phyloP scores from a whole-genome alignment of 805 yeast genomes.

The Candida corydali region DNA sequence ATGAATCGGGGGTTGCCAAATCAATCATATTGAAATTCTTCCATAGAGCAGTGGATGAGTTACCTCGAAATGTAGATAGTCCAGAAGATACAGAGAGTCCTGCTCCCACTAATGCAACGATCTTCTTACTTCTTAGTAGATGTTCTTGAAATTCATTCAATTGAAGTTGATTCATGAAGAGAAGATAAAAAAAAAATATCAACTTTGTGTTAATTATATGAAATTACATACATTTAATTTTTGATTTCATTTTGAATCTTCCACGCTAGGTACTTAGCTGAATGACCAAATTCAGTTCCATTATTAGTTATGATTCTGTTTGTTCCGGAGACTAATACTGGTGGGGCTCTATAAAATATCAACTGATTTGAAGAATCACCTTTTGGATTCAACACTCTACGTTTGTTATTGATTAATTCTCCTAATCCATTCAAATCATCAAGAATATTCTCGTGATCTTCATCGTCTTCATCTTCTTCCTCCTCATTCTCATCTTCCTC shows the following conservation, averaged over 20 bases:
- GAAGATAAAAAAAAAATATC: background rate
- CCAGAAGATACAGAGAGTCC: conserved; percentile 81
- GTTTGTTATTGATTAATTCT: conserved; percentile 22
- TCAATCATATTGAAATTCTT: conserved; percentile 72
- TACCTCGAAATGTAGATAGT: conserved; percentile 65
- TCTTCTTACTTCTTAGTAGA: conserved; percentile 40
- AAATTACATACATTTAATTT: background rate
- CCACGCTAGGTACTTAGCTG: conserved; percentile 66
- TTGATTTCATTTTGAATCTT: conserved; percentile 13
- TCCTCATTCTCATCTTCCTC: background rate
- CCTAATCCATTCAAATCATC: conserved; percentile 15
- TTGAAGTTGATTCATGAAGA: conserved; percentile 17
- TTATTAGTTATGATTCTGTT: conserved; percentile 14
- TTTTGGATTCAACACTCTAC: conserved; percentile 14
- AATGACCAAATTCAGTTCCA: conserved; percentile 55
- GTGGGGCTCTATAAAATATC: conserved; percentile 70
- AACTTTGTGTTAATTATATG: background rate
- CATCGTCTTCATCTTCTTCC: background rate
- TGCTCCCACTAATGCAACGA: conserved; percentile 73
- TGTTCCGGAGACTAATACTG: conserved; percentile 34
- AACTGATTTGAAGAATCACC: conserved; percentile 17
- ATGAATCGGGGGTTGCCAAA: conserved; percentile 89
- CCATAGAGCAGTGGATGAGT: conserved; percentile 50
- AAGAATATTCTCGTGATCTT: background rate
- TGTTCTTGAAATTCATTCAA: conserved; percentile 48